A percentile compares a stretch with the other conserved stretches of the same genome.
phyloP scores from a whole-genome alignment of 2,329 filamentous ascomycete genomes.

The Penicillium sp. region DNA sequence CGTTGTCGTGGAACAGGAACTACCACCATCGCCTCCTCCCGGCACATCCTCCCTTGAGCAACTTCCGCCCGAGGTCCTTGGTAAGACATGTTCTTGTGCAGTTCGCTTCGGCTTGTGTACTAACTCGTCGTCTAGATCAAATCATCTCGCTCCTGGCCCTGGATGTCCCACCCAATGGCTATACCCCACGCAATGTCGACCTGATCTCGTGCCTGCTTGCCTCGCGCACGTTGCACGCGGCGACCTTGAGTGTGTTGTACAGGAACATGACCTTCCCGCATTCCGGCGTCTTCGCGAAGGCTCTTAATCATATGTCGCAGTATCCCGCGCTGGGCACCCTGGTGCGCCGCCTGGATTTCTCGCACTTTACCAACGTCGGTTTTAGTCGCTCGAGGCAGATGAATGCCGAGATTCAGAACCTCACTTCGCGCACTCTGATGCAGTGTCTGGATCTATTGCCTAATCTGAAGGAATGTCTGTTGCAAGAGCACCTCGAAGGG shows the following conservation, averaged over 20 bases:
- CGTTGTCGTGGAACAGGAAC: conserved; percentile 19
- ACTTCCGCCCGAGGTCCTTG: conserved; percentile 68
- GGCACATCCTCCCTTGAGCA: conserved; percentile 59
- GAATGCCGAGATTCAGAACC: conserved; percentile 70
- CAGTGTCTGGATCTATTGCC: conserved; percentile 70
- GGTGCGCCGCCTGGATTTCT: conserved; percentile 77
- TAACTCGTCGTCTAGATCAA: conserved; percentile 50
- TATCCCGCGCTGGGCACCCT: conserved; percentile 70
- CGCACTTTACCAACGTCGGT: conserved; percentile 78
- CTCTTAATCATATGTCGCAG: conserved; percentile 65
- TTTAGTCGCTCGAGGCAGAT: conserved; percentile 73
- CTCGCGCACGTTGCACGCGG: conserved; percentile 71
- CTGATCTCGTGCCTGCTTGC: conserved; percentile 72
- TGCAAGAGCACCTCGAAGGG: conserved; percentile 76
- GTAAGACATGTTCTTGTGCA: conserved; percentile 47
- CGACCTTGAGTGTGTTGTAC: conserved; percentile 73
- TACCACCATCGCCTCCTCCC: conserved; percentile 23
- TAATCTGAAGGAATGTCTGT: conserved; percentile 72
- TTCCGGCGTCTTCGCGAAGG: conserved; percentile 79
- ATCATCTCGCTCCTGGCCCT: conserved; percentile 73
- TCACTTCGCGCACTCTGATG: conserved; percentile 70
- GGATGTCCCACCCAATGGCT: conserved; percentile 72
- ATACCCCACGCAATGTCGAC: conserved; percentile 73
- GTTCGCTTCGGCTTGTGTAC: conserved; percentile 4
- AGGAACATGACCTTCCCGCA: conserved; percentile 78